Percentiles rank a stretch among this genome's conserved stretches.
Evolutionary conservation across 1,284 basidiomycete genomes (phyloP).

Genomic region (Afroboletus lepidellus): DNA sequence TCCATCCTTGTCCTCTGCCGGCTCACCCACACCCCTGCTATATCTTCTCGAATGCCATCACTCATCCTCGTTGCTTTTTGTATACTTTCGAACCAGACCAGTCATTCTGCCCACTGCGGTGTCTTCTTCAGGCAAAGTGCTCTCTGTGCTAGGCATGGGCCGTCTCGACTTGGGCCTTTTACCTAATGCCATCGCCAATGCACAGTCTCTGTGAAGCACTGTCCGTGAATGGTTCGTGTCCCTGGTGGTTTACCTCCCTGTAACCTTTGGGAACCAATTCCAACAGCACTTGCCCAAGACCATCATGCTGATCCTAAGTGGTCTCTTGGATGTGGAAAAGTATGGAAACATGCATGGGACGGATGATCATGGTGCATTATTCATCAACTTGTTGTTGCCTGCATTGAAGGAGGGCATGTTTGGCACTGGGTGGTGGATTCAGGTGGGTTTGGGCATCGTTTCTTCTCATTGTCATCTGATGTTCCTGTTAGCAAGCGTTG

Average conservation of each 20-base stretch:
- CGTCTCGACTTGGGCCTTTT: constrained; percentile 92
- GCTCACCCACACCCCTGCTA: too few species aligned
- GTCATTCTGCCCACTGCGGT: too few species aligned
- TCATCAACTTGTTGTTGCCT: constrained; percentile 92
- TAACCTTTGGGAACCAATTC: constrained; percentile 96
- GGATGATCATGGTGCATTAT: constrained; percentile 90
- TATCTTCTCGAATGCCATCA: too few species aligned
- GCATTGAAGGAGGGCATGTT: constrained; percentile 96
- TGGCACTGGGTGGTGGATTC: constrained; percentile 92
- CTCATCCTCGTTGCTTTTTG: too few species aligned
- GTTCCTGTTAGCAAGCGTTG: constrained; percentile 72
- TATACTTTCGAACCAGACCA: too few species aligned
- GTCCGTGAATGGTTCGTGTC: constrained; percentile 99
- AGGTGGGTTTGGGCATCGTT: constrained; percentile 58
- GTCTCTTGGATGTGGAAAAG: constrained; percentile 92
- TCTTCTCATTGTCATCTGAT: neutral
- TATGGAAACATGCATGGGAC: constrained; percentile 97
- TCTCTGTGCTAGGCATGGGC: constrained; percentile 96
- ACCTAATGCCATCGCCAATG: constrained; percentile 92
- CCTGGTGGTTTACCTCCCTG: constrained; percentile 92
- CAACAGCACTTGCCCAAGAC: constrained; percentile 95
- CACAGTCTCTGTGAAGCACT: constrained; percentile 85
- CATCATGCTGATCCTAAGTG: constrained; percentile 89
- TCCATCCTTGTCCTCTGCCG: too few species aligned
- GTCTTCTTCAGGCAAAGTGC: too few species aligned